Conservation (phyloP, 306 rosid species). For the peach (Prunus persica) region Prunus_persica_NCBIv2 NC_034011.1:2206001-2206500, state of each 20-base stretch:
- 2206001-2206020: constrained; percentile 63
- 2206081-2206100: constrained; percentile 41
- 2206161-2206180: constrained; percentile 67
- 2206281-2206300: constrained; percentile 64
- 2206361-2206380: constrained; percentile 67
- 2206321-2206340: constrained; percentile 58
- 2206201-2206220: constrained; percentile 65
- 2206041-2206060: constrained; percentile 65
- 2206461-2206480: constrained; percentile 67
- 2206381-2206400: constrained; percentile 74
- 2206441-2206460: constrained; percentile 49
- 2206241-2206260: constrained; percentile 56
- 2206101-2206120: constrained; percentile 58
- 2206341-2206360: constrained; percentile 71
- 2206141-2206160: constrained; percentile 48
- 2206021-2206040: constrained; percentile 34
- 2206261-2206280: constrained; percentile 74
- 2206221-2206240: constrained; percentile 60
- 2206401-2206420: constrained; percentile 69
- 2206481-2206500: constrained; percentile 61
- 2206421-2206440: constrained; percentile 64
- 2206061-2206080: constrained; percentile 52
- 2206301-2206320: constrained; percentile 62
- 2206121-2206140: constrained; percentile 62
- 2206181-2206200: constrained; percentile 57